These are phyloP conservation scores for Ramicandelaber brevisporus DNA, from an alignment of 192 early-diverging fungal genomes.

Conservation along the genomic window DNA sequence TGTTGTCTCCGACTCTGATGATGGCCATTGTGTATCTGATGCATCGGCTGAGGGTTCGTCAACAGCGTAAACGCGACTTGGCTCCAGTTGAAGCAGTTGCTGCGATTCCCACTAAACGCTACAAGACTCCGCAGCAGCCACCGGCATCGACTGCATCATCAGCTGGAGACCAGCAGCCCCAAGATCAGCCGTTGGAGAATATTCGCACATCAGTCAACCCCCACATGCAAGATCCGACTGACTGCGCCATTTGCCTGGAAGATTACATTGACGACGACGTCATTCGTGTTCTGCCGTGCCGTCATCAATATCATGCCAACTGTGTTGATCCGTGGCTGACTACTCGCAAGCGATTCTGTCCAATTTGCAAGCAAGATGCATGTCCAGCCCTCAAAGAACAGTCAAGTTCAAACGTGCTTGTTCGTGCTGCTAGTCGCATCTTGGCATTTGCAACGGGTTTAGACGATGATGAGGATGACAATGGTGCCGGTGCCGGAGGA, in stretches of 20 bases:
- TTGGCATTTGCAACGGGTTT: too few species aligned
- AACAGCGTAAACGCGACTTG: slow-evolving; percentile 40
- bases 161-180: too few species aligned
- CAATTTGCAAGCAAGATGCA: slow-evolving; percentile 50
- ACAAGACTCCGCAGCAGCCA: too few species aligned
- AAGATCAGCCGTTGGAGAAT: too few species aligned
- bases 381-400: too few species aligned
- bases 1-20: slow-evolving; percentile 59
- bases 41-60: slow-evolving; percentile 44
- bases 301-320: slow-evolving; percentile 62
- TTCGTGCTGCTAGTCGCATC: too few species aligned
- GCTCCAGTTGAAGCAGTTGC: slow-evolving; percentile 49
- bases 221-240: slow-evolving; percentile 56
- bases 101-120: slow-evolving; percentile 45
- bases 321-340: slow-evolving; percentile 91
- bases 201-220: too few species aligned
- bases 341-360: slow-evolving; percentile 47
- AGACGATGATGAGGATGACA: too few species aligned
- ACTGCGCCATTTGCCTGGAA: slow-evolving; percentile 84
- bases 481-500: too few species aligned
- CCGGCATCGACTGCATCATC: too few species aligned
- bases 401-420: too few species aligned
- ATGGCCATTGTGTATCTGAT: slow-evolving; percentile 45
- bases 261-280: slow-evolving; percentile 60
- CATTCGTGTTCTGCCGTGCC: slow-evolving; percentile 58